Base-by-base conservation (phyloP, 1,139 yeast genomes). In the Kodamaea alishanica region DNA sequence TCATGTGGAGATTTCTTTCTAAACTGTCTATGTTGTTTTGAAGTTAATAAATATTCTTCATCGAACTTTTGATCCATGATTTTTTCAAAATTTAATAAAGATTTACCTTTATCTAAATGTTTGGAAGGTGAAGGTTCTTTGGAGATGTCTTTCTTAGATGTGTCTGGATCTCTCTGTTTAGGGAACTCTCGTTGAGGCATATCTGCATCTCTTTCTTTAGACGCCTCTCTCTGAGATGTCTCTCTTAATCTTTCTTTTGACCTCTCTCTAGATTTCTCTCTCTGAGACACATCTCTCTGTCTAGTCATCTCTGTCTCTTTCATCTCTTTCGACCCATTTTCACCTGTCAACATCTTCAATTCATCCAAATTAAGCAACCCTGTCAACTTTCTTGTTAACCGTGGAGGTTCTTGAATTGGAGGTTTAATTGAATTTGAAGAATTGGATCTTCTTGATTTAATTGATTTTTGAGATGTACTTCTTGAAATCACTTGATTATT, bases 41-140 rank as follows among this genome's bases (percentile, higher is more conserved):
- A 36, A 9, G 30, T 24, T 20, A 41, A 12, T 8, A 35, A 27
- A 8, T 37, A 32, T 22, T 45, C 48, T 28, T 47, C 49, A 28
- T 38, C 42, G 36, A 50, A 49, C 42, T 40, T 48, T 15, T 49
- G 48, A 28, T 49, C 59, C 32, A 56, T 52, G 24, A 65, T 59
- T 40, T 49, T 43, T 38, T 59, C 63, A 45, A 67, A 67, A 43
- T 63, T 62, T 28, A 56, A 42, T 23, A 65, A 50, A 0, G 70
- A 60, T 35, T 52, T 60, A 28, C 44, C 41, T 30, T 31, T 43
- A 37, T 25, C 33, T 5, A 30, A 10, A 22, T 47, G 40, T 23
- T 41, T 46, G 28, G 28, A 9, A 10, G n/a, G 2, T 26, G 10
- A 10, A 9, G 10, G 4, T 26, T 26, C 4, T 10, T 26, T 10